phyloP scores from a whole-genome alignment of 2,329 filamentous ascomycete genomes.

The Penicillium nordicum region DNA sequence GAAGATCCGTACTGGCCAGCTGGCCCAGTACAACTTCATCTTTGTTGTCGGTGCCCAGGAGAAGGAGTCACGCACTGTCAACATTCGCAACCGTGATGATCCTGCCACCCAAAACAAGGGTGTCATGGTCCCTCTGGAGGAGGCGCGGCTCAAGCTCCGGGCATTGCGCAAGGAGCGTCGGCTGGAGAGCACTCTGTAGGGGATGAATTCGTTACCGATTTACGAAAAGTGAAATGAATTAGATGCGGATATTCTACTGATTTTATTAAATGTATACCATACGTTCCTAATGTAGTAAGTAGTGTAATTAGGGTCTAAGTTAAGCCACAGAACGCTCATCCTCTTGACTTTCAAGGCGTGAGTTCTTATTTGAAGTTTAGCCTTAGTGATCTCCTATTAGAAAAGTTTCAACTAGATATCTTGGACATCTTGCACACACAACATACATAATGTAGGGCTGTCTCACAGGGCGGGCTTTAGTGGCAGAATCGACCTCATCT shows the following conservation, averaged over 20 bases:
- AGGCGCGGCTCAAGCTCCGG: constrained; percentile 54
- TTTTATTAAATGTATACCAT: background rate
- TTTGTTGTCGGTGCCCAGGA: constrained; percentile 63
- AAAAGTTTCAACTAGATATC: no score
- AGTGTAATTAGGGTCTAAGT: background rate
- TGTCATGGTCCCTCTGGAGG: constrained; percentile 58
- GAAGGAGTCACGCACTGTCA: constrained; percentile 57
- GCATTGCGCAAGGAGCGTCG: constrained; percentile 46
- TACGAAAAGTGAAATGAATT: constrained; percentile 20
- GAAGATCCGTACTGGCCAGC: constrained; percentile 50
- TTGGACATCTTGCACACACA: no score
- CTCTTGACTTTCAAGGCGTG: background rate
- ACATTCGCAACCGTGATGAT: constrained; percentile 63
- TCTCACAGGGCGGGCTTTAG: no score
- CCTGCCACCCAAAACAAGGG: constrained; percentile 60
- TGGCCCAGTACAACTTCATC: constrained; percentile 52
- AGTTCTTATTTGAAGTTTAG: background rate
- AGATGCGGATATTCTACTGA: constrained; percentile 6
- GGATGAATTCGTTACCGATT: constrained; percentile 5
- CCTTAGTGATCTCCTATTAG: no score
- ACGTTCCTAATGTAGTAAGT: background rate
- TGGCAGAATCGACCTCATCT: no score
- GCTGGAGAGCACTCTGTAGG: constrained; percentile 41
- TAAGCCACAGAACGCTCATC: background rate
- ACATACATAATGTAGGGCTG: no score